Evolutionary conservation across 345 rosid species (phyloP).

Genomic region (Arabis alpina): DNA sequence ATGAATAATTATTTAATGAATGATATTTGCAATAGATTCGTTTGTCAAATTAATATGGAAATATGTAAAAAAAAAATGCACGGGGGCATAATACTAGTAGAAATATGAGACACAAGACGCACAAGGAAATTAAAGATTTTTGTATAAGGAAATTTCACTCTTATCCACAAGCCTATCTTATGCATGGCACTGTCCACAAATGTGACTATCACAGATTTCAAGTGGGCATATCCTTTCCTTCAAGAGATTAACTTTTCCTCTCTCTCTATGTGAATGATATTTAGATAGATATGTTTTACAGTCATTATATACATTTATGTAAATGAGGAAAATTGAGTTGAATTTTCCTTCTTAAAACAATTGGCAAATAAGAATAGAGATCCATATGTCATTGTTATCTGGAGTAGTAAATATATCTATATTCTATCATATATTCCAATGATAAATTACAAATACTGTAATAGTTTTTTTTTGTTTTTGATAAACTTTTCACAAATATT

Average conservation of each 20-base stretch:
- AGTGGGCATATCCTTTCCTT: conserved; percentile 26
- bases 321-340: background rate
- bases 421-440: background rate
- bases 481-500: no score
- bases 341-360: background rate
- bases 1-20: no score
- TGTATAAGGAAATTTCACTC: conserved; percentile 5
- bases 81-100: no score
- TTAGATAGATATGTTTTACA: conserved; percentile 11
- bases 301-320: background rate
- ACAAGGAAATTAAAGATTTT: conserved; percentile 1
- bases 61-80: no score
- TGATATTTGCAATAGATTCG: no score
- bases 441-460: background rate
- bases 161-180: conserved; percentile 32
- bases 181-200: conserved; percentile 26
- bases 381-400: conserved; percentile 4
- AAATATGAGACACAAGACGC: conserved; percentile 13
- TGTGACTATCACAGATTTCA: conserved; percentile 29
- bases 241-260: background rate
- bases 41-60: no score
- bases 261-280: conserved; percentile 1
- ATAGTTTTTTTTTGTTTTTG: no score
- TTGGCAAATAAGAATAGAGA: background rate
- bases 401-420: background rate